A percentile compares a stretch with the other conserved stretches of the same genome.
Conservation (phyloP, 2,329 filamentous ascomycete species). For the Didymosphaeria variabile region DNA sequence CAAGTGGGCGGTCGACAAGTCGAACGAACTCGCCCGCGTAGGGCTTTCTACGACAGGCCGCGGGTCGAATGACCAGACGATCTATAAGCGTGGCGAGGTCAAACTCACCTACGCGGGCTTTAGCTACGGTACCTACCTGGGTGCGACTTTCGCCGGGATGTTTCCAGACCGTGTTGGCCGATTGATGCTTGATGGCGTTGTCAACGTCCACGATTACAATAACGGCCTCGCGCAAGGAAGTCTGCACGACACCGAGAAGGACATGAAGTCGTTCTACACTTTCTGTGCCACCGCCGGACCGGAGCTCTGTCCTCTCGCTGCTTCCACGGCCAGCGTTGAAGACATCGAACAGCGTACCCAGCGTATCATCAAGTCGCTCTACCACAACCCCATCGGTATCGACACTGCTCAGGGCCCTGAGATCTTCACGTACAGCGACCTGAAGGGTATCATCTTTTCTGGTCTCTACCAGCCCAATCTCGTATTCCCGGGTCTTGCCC, state of each 20-base stretch:
- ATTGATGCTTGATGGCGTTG: slow-evolving; percentile 57
- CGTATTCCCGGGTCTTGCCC: slow-evolving; percentile 46
- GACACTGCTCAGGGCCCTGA: slow-evolving; percentile 34
- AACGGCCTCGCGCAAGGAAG: slow-evolving; percentile 51
- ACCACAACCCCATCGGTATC: slow-evolving; percentile 54
- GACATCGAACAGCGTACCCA: slow-evolving; percentile 48
- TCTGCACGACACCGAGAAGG: slow-evolving; percentile 56
- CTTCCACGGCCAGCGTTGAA: slow-evolving; percentile 38
- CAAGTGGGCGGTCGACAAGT: slow-evolving; percentile 38
- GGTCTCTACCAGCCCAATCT: slow-evolving; percentile 47
- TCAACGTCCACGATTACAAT: slow-evolving; percentile 49
- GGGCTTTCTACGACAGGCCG: background rate
- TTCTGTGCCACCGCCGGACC: slow-evolving; percentile 55
- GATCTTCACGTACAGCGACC: slow-evolving; percentile 53
- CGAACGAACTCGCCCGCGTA: slow-evolving; percentile 1
- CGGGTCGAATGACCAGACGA: background rate
- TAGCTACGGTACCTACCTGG: slow-evolving; percentile 59
- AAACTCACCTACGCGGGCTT: slow-evolving; percentile 58
- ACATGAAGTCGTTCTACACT: slow-evolving; percentile 55
- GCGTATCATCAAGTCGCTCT: slow-evolving; percentile 47
- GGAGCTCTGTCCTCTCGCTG: slow-evolving; percentile 51
- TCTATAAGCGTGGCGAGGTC: slow-evolving; percentile 25
- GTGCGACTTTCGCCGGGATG: slow-evolving; percentile 50
- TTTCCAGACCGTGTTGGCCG: slow-evolving; percentile 49
- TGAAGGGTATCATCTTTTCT: slow-evolving; percentile 48